These are phyloP conservation scores for Paramecium biaurelia DNA, from an alignment of 73 alveolate genomes.

Conservation along the genomic window DNA sequence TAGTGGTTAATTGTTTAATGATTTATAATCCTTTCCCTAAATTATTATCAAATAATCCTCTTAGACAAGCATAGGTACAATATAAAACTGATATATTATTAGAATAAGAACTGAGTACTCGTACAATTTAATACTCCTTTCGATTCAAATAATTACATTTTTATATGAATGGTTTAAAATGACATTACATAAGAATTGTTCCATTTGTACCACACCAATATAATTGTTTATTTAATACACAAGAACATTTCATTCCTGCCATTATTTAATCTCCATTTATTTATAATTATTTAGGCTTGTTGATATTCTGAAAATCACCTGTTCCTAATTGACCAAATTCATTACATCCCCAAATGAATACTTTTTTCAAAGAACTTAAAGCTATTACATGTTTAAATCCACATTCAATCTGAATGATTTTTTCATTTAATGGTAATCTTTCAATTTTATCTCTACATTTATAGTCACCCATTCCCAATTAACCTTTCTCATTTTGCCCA, in stretches of 20 bases:
- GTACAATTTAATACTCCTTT: background rate
- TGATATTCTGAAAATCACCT: background rate
- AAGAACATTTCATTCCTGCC: conserved; percentile 17
- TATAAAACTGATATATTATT: background rate
- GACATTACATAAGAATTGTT: background rate
- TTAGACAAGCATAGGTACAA: background rate
- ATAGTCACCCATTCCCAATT: conserved; percentile 4
- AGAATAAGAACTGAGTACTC: conserved; percentile 4
- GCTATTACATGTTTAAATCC: conserved; percentile 21
- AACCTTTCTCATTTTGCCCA: conserved; percentile 30
- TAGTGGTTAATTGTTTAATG: background rate
- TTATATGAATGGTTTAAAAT: background rate
- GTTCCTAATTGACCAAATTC: background rate
- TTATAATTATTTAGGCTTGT: background rate
- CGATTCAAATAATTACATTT: background rate
- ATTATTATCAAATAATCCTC: conserved; percentile 2
- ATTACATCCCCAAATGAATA: conserved; percentile 27
- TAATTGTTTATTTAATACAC: background rate
- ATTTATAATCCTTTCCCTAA: background rate
- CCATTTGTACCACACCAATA: conserved; percentile 29
- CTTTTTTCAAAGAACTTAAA: background rate
- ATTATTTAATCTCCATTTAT: background rate
- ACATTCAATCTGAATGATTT: background rate
- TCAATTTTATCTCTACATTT: background rate
- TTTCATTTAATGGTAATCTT: background rate